Conservation (phyloP, 176 grass and related monocot species). For the Musa itinerans region DNA sequence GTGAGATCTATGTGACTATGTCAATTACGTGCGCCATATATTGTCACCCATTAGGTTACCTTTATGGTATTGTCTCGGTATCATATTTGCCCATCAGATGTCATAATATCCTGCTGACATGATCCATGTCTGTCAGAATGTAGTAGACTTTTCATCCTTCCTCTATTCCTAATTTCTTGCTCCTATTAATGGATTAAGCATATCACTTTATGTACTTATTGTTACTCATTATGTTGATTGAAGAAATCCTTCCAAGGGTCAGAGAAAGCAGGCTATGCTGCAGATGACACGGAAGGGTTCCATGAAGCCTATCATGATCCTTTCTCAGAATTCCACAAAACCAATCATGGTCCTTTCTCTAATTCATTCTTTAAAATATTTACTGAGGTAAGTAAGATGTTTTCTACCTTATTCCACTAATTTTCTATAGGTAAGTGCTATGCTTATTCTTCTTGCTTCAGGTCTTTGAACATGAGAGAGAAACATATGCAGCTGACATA, state of each 20-base stretch:
- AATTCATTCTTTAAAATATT: constrained; percentile 86
- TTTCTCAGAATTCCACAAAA: constrained; percentile 54
- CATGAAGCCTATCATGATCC: constrained; percentile 50
- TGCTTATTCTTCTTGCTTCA: constrained; percentile 38
- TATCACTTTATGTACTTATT: not conserved
- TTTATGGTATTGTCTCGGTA: too few species aligned
- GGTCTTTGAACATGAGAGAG: constrained; percentile 64
- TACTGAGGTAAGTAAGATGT: constrained; percentile 54
- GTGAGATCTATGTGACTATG: too few species aligned
- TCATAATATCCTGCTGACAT: not conserved
- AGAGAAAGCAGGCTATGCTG: constrained; percentile 29
- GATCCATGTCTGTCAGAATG: not conserved
- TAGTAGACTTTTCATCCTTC: not conserved
- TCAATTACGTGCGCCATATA: too few species aligned
- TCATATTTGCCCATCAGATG: not conserved
- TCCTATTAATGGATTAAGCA: not conserved
- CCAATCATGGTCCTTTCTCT: constrained; percentile 58
- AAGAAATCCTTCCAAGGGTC: constrained; percentile 57
- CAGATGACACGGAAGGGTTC: constrained; percentile 29
- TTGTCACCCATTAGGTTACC: too few species aligned
- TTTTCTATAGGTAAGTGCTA: constrained; percentile 5
- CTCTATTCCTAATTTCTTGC: not conserved
- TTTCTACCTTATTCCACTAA: not conserved
- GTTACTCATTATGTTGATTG: constrained; percentile 18
- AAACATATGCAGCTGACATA: constrained; percentile 53